A percentile compares a stretch with the other conserved stretches of the same genome.
Conservation (phyloP, 257 asterid species). For the Solanum arcanum region DNA sequence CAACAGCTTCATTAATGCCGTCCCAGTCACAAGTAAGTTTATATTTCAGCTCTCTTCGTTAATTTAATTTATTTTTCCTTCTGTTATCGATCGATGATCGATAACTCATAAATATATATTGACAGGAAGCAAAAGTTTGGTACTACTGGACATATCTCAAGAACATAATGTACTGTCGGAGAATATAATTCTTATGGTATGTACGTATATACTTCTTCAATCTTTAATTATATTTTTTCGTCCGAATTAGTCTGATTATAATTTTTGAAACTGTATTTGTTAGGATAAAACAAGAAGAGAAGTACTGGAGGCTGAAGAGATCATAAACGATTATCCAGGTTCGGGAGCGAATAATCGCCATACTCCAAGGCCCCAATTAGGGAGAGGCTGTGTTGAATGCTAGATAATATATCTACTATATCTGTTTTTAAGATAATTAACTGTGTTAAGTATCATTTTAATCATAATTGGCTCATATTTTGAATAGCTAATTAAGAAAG, state of each 20-base stretch:
- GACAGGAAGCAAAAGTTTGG: slow-evolving; percentile 31
- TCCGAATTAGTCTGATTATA: background rate
- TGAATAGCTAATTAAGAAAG: background rate
- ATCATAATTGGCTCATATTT: background rate
- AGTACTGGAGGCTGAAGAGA: slow-evolving; percentile 19
- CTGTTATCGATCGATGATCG: background rate
- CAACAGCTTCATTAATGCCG: slow-evolving; percentile 17
- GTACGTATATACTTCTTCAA: background rate
- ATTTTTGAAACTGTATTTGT: background rate
- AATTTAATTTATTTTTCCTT: background rate
- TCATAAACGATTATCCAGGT: slow-evolving; percentile 56
- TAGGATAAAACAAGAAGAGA: slow-evolving; percentile 13
- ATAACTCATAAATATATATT: background rate
- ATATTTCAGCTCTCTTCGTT: background rate
- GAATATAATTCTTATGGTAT: slow-evolving; percentile 17
- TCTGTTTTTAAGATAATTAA: background rate
- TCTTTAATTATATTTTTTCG: background rate
- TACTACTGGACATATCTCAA: slow-evolving; percentile 8
- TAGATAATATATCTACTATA: background rate
- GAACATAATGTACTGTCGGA: slow-evolving; percentile 1
- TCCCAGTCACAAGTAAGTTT: slow-evolving; percentile 42
- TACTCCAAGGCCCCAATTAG: slow-evolving; percentile 38
- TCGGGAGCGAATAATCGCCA: slow-evolving; percentile 68
- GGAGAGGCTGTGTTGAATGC: slow-evolving; percentile 32
- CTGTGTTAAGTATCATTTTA: background rate